Percentiles rank a stretch among this genome's conserved stretches.
Conservation (phyloP, 768 basidiomycete species). For the Suillus hirtellus region DNA sequence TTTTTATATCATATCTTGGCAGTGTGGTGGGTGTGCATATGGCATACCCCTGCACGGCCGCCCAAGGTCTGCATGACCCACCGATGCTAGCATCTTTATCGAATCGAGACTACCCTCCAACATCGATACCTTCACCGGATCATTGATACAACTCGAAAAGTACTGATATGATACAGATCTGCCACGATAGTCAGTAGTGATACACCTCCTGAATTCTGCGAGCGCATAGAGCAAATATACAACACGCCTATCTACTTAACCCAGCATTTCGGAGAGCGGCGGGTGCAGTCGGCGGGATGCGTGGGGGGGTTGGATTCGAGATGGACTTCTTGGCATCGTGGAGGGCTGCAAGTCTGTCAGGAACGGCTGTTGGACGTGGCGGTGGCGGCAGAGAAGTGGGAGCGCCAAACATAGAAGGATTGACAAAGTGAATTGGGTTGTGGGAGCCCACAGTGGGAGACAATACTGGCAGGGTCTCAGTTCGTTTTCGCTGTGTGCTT, state of each 20-base stretch:
- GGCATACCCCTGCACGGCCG: not conserved
- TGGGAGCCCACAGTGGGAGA: not conserved
- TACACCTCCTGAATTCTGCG: not conserved
- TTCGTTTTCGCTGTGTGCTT: conserved; percentile 14
- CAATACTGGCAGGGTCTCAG: not conserved
- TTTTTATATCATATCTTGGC: not conserved
- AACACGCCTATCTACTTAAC: conserved; percentile 1
- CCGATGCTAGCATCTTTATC: not conserved
- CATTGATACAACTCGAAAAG: not conserved
- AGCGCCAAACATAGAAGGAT: not conserved
- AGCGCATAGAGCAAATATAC: not conserved
- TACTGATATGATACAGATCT: conserved; percentile 1
- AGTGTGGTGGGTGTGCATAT: not conserved
- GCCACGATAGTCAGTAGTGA: not conserved
- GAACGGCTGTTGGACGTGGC: conserved; percentile 18
- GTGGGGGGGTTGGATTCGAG: conserved; percentile 12
- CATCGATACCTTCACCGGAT: not conserved
- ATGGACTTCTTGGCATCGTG: conserved; percentile 22
- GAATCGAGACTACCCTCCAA: not conserved
- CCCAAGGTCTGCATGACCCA: not conserved
- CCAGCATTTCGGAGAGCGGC: conserved; percentile 13
- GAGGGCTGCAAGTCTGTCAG: conserved; percentile 20
- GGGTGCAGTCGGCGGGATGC: conserved; percentile 10
- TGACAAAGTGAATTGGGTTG: not conserved
- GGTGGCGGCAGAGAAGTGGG: not conserved